Evolutionary conservation across 2,329 filamentous ascomycete genomes (phyloP).

Genomic region (Phaeophleospora eucalypticola): DNA sequence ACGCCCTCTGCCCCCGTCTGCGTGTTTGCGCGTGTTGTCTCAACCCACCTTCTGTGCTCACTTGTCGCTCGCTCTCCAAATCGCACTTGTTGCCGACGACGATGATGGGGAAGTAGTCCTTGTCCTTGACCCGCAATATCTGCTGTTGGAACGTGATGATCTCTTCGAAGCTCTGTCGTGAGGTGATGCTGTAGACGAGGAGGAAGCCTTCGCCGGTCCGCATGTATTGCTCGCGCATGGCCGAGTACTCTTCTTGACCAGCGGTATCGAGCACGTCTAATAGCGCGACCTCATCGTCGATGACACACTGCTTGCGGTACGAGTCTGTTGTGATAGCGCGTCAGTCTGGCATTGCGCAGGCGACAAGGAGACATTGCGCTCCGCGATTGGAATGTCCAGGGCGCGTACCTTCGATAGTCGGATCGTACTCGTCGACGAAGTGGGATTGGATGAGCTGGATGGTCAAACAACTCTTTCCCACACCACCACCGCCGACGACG

Average conservation of each 20-base stretch:
- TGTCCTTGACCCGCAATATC: constrained; percentile 97
- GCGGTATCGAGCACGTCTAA: constrained; percentile 98
- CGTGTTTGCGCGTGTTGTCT: constrained; percentile 3
- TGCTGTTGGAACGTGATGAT: constrained; percentile 99
- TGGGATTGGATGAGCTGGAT: constrained; percentile 81
- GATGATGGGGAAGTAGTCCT: constrained; percentile 99
- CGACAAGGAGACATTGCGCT: background rate
- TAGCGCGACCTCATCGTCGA: constrained; percentile 95
- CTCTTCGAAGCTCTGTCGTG: constrained; percentile 94
- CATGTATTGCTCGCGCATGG: constrained; percentile 99
- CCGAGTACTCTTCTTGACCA: constrained; percentile 97
- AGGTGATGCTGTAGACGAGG: constrained; percentile 97
- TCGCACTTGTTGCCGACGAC: constrained; percentile 99
- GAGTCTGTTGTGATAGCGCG: constrained; percentile 64
- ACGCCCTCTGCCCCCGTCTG: constrained; percentile 2
- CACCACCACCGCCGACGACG: constrained; percentile 95
- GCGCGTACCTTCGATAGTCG: constrained; percentile 94
- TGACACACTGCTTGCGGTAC: constrained; percentile 99
- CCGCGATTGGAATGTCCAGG: constrained; percentile 5
- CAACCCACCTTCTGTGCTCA: constrained; percentile 79
- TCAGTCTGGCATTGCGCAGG: constrained; percentile 21
- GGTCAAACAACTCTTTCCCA: constrained; percentile 98
- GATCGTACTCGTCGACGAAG: constrained; percentile 99
- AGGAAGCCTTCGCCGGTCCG: constrained; percentile 96
- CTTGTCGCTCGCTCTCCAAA: constrained; percentile 86